phyloP scores from a whole-genome alignment of 2,329 filamentous ascomycete genomes.

The Ophiostoma ulmi region DNA sequence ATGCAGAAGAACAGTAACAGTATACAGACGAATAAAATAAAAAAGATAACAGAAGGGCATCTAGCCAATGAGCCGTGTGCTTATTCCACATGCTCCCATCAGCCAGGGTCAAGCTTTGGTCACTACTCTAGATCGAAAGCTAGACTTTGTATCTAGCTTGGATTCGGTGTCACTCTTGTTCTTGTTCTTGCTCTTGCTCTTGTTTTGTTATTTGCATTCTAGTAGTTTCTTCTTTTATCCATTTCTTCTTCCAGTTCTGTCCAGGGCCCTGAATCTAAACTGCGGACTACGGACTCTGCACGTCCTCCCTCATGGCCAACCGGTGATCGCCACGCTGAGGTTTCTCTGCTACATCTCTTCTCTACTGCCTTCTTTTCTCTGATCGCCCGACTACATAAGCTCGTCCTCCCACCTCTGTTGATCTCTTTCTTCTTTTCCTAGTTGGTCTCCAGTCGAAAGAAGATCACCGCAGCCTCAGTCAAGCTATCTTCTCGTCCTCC shows the following conservation, averaged over 20 bases:
- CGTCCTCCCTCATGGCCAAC: constrained; percentile 3
- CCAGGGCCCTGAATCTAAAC: not conserved
- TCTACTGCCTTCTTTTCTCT: not conserved
- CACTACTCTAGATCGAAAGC: constrained; percentile 4
- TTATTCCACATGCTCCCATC: constrained; percentile 9
- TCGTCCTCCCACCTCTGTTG: constrained; percentile 8
- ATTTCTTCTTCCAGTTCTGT: not conserved
- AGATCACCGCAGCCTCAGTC: not conserved
- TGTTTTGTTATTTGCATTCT: not conserved
- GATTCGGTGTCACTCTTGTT: not conserved
- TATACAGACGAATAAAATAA: not conserved
- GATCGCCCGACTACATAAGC: not conserved
- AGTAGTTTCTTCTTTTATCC: not conserved
- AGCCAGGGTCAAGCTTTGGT: constrained; percentile 1
- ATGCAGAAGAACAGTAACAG: not conserved
- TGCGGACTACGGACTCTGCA: not conserved
- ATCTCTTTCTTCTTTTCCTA: constrained; percentile 5
- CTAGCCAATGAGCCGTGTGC: not conserved
- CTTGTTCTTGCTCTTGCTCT: not conserved
- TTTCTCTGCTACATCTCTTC: not conserved
- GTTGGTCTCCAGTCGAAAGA: constrained; percentile 6
- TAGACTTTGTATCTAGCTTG: constrained; percentile 6
- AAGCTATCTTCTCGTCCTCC: not conserved
- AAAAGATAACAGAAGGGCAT: not conserved
- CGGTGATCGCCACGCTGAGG: not conserved